A percentile compares a stretch with the other conserved stretches of the same genome.
These are phyloP conservation scores for Jasminum sambac DNA, from an alignment of 257 asterid species.

Conservation along the genomic window DNA sequence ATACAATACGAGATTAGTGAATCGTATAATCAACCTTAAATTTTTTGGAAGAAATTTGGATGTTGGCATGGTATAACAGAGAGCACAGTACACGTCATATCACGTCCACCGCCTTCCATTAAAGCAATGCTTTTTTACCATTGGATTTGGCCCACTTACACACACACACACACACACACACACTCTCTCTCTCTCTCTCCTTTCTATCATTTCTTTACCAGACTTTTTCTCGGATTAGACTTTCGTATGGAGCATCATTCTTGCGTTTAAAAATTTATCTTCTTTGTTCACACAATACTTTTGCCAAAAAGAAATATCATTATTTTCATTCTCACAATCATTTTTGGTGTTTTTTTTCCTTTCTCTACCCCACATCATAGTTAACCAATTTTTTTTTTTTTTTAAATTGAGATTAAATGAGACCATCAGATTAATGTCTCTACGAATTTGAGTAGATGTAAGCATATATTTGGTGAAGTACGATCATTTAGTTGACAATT, in stretches of 20 bases:
- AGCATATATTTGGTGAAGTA: too few species aligned
- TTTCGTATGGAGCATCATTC: slow-evolving; percentile 31
- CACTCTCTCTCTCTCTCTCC: slow-evolving; percentile 17
- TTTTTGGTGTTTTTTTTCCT: neutral
- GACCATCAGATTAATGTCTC: too few species aligned
- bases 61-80: neutral
- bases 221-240: slow-evolving; percentile 26
- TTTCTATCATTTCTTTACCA: slow-evolving; percentile 4
- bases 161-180: neutral
- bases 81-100: slow-evolving; percentile 17
- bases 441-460: too few species aligned
- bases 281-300: neutral
- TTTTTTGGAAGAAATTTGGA: neutral
- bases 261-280: slow-evolving; percentile 34
- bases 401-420: too few species aligned
- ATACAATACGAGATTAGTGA: too few species aligned
- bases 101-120: slow-evolving; percentile 33
- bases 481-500: too few species aligned
- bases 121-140: neutral
- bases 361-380: neutral
- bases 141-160: neutral
- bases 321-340: neutral
- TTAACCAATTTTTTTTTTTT: too few species aligned
- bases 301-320: neutral
- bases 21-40: too few species aligned